Evolutionary conservation across 177 flowering plant genomes (phyloP), one percentile per base, ranked within the genome.

Genomic region (Vitis hybrid): DNA sequence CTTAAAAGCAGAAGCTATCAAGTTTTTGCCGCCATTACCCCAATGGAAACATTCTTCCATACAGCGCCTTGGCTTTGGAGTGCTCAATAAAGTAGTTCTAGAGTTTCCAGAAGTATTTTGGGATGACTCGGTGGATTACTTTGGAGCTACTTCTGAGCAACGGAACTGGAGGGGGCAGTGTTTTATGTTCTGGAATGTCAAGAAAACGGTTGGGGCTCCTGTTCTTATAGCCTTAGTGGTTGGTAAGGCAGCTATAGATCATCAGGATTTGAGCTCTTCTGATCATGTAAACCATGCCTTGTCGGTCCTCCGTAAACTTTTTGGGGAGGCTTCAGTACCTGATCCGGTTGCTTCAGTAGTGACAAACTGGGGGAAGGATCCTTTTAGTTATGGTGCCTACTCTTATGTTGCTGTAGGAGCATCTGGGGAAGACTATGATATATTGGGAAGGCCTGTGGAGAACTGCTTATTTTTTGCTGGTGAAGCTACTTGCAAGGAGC

Each of bases 401-500:
- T 94, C 99, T 4, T 96, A 94, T 85, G 98, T 96, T 79, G 97
- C 98, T 64, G 87, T 92, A 62, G 99, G 98, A 60, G 87, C 99
- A 69, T 94, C 99, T 71, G 99, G 99, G 59, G 99, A 96, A 79
- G 99, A 96, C 70, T 96, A 96, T 83, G 99, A 96, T 78, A 81
- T 91, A 52, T 73, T 96, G 74, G 97, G 94, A 24, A 82, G 86
- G 78, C 99, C 99, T 64, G 97, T 96, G 52, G 94, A 91, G 69
- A 90, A 91, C 74, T 94, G 94, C 78, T 75, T 96, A 75, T 96
- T 94, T 84, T 96, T 96, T 85, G 99, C 99, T 69, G 99, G 99
- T 72, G 99, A 96, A 83, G 98, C 99, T 69, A 96, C 99, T 58
- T 94, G 99, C 83, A 96, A 96, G 88, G 99, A 96, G 87, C 97